These are phyloP conservation scores for Pseudogymnoascus sp. DNA, from an alignment of 2,329 filamentous ascomycete genomes.

Conservation along the genomic window DNA sequence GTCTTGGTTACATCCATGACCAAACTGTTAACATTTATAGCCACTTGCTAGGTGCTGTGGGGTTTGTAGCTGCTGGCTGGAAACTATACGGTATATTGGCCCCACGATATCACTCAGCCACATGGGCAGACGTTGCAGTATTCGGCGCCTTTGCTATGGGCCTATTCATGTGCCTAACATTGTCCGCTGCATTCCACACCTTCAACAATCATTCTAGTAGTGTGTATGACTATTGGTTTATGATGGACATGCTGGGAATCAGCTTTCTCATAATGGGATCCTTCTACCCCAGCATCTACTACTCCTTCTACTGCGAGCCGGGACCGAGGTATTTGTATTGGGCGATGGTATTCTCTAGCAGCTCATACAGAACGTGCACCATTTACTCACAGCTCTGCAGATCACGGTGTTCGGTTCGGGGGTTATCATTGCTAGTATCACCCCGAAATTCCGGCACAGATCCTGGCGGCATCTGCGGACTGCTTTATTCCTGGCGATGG, in stretches of 20 bases:
- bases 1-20: neutral
- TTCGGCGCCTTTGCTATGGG: neutral
- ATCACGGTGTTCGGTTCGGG: slow-evolving; percentile 4
- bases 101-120: neutral
- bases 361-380: neutral
- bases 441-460: slow-evolving; percentile 1
- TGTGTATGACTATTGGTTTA: neutral
- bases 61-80: neutral
- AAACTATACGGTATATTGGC: neutral
- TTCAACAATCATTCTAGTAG: neutral
- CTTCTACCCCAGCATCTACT: neutral
- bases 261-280: slow-evolving; percentile 1
- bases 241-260: neutral
- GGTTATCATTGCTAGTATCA: slow-evolving; percentile 4
- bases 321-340: slow-evolving; percentile 8
- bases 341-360: neutral
- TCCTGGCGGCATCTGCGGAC: slow-evolving; percentile 2
- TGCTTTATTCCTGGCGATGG: neutral
- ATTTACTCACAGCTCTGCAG: slow-evolving; percentile 1
- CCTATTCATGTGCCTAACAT: neutral
- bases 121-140: neutral
- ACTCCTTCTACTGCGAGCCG: slow-evolving; percentile 3
- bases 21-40: slow-evolving; percentile 7
- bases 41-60: neutral
- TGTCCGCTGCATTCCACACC: neutral